Base-by-base conservation (phyloP, 1,284 basidiomycete species). In the Ceratobasidium sp. region DNA sequence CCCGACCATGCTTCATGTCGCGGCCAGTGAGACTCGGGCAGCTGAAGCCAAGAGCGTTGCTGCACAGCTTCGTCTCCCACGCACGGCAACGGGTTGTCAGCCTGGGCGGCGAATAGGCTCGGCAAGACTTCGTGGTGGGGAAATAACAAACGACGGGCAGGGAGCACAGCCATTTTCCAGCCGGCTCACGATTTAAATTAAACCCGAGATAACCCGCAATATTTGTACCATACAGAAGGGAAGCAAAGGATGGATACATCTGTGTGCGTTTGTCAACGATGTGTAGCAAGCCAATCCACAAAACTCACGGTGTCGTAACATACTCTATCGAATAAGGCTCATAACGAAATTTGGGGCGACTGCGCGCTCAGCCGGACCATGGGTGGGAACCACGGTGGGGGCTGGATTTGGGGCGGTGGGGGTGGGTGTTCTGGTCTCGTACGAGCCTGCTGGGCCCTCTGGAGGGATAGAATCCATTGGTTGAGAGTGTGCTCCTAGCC, bases 311-410 rank as follows among this genome's bases (percentile, higher is more conserved):
- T 46, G 22, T 58, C 24, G 49, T 27, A 69, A 56, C 41, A 16
- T 22, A 13, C 29, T 34, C 37, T 69, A 14, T 22, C n/a, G 9
- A 27, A 31, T 8, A 13, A 54, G 22, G 22, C 7, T 71, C 43
- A 71, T 19, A 61, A 37, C 22, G 31, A 29, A 34, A 71, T 39
- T 31, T 58, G 54, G 7, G 68, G 19, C 9, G 68, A 61, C 16
- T 48, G 54, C 24, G 68, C n/a, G n/a, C 46, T 43, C 48, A 72
- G 19, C 24, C 14, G 69, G 19, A 59, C 6, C 69, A 53, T 62
- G 8, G 58, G 69, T 9, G 69, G 69, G 27, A 72, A 72, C 69
- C 69, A 72, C 19, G 69, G 69, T 9, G 69, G 58, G 41, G n/a
- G 56, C 24, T 72, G 69, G 34, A 62, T 34, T 22, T 51, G 31